Conservation (phyloP, 345 rosid genomes). For the Sisymbrium altissimum region DNA sequence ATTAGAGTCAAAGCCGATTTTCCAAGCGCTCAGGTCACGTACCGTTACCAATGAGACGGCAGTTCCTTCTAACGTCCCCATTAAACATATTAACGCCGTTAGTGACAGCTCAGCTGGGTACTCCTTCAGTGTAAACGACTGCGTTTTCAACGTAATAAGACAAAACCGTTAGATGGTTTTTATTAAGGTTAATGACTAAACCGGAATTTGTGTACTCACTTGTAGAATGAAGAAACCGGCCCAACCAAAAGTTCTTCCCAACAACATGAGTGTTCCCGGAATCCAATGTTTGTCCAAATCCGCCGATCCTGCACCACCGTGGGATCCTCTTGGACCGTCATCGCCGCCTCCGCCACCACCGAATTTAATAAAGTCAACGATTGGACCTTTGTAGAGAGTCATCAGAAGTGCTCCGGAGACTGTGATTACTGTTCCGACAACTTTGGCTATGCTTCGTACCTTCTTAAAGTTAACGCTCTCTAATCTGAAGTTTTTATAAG, state of each 20-base stretch:
- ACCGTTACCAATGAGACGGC: conserved; percentile 59
- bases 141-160: conserved; percentile 5
- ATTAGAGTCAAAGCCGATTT: conserved; percentile 66
- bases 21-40: conserved; percentile 75
- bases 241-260: conserved; percentile 68
- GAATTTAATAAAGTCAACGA: conserved; percentile 44
- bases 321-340: conserved; percentile 34
- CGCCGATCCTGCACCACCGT: conserved; percentile 28
- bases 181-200: conserved; percentile 5
- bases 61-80: conserved; percentile 74
- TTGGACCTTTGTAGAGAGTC: conserved; percentile 92
- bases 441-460: conserved; percentile 64
- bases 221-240: conserved; percentile 84
- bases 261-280: conserved; percentile 62
- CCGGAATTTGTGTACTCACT: conserved; percentile 40
- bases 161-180: neutral
- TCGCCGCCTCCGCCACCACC: conserved; percentile 35
- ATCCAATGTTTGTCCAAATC: conserved; percentile 54
- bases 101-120: conserved; percentile 90
- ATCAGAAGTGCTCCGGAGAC: conserved; percentile 84
- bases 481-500: conserved; percentile 40
- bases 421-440: conserved; percentile 70
- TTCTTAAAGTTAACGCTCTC: conserved; percentile 67
- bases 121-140: conserved; percentile 75
- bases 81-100: conserved; percentile 69